Evolutionary conservation across 192 early-diverging fungal species (phyloP).

Genomic region (Backusella psychrophila): DNA sequence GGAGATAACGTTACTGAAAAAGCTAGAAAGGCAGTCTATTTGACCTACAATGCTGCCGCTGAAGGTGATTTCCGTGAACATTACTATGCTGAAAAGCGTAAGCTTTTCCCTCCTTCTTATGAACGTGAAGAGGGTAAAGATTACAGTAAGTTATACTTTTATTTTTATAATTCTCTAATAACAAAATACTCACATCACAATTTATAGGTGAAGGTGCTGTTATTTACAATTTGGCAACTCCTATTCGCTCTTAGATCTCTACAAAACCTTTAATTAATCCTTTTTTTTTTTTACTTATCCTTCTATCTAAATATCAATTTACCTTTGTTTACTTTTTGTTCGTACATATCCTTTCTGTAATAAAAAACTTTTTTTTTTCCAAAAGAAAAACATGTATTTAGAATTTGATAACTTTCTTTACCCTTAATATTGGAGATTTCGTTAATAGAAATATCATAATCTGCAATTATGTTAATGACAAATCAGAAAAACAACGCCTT

Average conservation of each 20-base stretch:
- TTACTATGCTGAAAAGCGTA: constrained; percentile 59
- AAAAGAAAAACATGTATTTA: not conserved
- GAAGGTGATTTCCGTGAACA: constrained; percentile 58
- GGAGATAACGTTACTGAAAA: constrained; percentile 46
- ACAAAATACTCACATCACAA: not conserved
- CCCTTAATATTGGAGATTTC: no score
- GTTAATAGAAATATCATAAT: no score
- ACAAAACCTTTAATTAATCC: not conserved
- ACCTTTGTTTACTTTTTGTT: not conserved
- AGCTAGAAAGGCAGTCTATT: constrained; percentile 55
- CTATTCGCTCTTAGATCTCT: constrained; percentile 34
- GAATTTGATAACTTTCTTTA: not conserved
- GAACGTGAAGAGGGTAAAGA: constrained; percentile 51
- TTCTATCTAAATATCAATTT: not conserved
- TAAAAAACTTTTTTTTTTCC: not conserved
- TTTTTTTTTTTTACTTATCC: not conserved
- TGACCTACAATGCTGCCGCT: constrained; percentile 57
- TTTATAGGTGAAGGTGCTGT: constrained; percentile 40
- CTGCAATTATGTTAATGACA: no score
- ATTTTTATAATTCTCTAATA: not conserved
- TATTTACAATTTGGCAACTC: constrained; percentile 60
- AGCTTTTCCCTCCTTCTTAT: constrained; percentile 54
- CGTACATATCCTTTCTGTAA: not conserved
- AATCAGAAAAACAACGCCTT: no score
- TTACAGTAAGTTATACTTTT: constrained; percentile 37